These are phyloP conservation scores for Pseudogymnoascus sp. DNA, from an alignment of 2,329 filamentous ascomycete genomes.

Conservation along the genomic window DNA sequence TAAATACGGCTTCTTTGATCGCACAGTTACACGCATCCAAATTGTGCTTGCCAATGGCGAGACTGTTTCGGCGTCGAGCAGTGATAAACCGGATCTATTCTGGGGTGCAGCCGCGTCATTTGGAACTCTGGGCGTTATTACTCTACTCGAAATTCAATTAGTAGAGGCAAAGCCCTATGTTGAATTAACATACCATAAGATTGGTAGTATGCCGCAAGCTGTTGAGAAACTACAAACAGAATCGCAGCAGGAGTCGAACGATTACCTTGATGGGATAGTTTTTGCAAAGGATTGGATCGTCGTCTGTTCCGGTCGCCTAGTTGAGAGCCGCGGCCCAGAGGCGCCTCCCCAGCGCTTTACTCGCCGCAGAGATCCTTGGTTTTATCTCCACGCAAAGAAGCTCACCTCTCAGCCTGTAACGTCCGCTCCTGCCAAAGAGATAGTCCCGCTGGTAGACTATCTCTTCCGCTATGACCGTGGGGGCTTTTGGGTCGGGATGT, in stretches of 20 bases:
- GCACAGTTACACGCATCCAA: slow-evolving; percentile 54
- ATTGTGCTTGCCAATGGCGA: slow-evolving; percentile 55
- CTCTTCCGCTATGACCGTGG: slow-evolving; percentile 54
- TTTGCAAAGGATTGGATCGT: slow-evolving; percentile 37
- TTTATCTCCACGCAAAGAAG: slow-evolving; percentile 48
- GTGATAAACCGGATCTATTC: slow-evolving; percentile 45
- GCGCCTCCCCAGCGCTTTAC: slow-evolving; percentile 36
- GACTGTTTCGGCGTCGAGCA: slow-evolving; percentile 40
- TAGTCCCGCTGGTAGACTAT: slow-evolving; percentile 40
- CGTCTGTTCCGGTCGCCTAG: slow-evolving; percentile 43
- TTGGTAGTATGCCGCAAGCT: slow-evolving; percentile 37
- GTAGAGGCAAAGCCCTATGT: background rate
- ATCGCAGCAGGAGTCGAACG: slow-evolving; percentile 23
- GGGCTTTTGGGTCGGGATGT: slow-evolving; percentile 53
- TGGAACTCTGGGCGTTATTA: slow-evolving; percentile 51
- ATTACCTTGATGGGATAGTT: slow-evolving; percentile 55
- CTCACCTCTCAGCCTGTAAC: background rate
- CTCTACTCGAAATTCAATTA: slow-evolving; percentile 48
- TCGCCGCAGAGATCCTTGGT: slow-evolving; percentile 49
- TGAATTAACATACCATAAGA: slow-evolving; percentile 36
- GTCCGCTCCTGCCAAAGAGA: slow-evolving; percentile 23
- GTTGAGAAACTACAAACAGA: slow-evolving; percentile 35
- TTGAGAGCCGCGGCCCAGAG: slow-evolving; percentile 25
- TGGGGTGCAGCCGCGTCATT: slow-evolving; percentile 48
- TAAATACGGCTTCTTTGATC: slow-evolving; percentile 58